A percentile compares a stretch with the other conserved stretches of the same genome.
Evolutionary conservation across 148 eudicot genomes (phyloP).

Genomic region (Rhododendron ovatum): DNA sequence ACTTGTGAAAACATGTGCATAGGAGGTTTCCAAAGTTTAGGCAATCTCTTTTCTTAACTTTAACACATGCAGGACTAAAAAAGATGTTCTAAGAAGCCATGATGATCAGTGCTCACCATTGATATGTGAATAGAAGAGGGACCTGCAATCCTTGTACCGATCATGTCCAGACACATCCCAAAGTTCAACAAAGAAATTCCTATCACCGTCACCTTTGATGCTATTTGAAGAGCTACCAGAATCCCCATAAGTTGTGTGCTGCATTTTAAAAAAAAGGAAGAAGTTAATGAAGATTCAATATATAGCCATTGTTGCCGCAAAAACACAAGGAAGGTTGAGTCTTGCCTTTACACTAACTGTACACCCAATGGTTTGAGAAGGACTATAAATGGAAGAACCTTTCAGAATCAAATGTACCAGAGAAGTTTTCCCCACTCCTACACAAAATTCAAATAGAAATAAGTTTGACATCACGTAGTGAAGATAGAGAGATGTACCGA

Average conservation of each 20-base stretch:
- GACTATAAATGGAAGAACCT: slow-evolving; percentile 63
- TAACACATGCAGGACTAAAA: neutral
- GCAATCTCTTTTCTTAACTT: neutral
- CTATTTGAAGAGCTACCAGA: slow-evolving; percentile 82
- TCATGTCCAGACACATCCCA: slow-evolving; percentile 99
- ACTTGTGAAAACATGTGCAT: neutral
- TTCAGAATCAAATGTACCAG: slow-evolving; percentile 83
- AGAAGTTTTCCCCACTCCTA: slow-evolving; percentile 96
- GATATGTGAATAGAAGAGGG: slow-evolving; percentile 83
- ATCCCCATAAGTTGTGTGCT: slow-evolving; percentile 81
- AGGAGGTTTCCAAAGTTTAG: neutral
- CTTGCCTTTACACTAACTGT: slow-evolving; percentile 76
- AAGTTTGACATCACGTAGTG: slow-evolving; percentile 3
- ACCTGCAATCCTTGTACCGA: slow-evolving; percentile 85
- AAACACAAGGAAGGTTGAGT: neutral
- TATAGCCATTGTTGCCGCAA: neutral
- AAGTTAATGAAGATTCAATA: slow-evolving; percentile 3
- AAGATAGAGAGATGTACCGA: neutral
- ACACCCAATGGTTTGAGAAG: slow-evolving; percentile 90
- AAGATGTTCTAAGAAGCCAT: neutral
- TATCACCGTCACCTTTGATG: slow-evolving; percentile 62
- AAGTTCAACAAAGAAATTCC: slow-evolving; percentile 87
- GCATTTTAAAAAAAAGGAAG: slow-evolving; percentile 19
- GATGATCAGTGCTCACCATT: slow-evolving; percentile 47
- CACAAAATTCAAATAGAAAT: slow-evolving; percentile 9